Conservation (phyloP, 163 green algal species). For the Scenedesmus sp. region DNA sequence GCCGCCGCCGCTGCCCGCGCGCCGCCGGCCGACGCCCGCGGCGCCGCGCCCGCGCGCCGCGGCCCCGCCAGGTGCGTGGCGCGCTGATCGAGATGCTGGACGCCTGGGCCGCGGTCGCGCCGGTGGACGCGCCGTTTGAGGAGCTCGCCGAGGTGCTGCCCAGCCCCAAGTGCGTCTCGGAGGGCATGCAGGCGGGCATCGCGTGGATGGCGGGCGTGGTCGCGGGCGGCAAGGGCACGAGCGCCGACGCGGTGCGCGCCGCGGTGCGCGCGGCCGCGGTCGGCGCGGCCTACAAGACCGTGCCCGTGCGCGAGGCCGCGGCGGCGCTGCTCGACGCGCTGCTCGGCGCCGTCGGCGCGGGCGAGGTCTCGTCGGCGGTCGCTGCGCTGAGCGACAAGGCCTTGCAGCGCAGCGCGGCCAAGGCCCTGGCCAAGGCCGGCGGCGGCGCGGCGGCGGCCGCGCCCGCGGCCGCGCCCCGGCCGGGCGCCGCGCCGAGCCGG, state of each 20-base stretch:
- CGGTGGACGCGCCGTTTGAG: slow-evolving; percentile 45
- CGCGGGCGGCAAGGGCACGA: background rate
- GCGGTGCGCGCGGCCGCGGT: slow-evolving; percentile 54
- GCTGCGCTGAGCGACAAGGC: slow-evolving; percentile 19
- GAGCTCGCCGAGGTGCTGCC: slow-evolving; percentile 55
- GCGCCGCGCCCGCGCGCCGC: no score
- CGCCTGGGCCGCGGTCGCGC: slow-evolving; percentile 66
- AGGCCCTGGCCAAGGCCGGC: slow-evolving; percentile 51
- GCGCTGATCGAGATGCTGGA: slow-evolving; percentile 84
- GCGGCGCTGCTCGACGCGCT: slow-evolving; percentile 60
- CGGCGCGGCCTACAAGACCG: slow-evolving; percentile 77
- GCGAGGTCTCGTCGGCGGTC: background rate
- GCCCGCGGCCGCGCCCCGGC: background rate
- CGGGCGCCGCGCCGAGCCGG: background rate
- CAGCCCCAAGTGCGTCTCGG: slow-evolving; percentile 64
- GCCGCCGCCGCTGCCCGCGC: no score
- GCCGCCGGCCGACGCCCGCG: no score
- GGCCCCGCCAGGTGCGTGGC: slow-evolving; percentile 69
- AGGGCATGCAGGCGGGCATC: slow-evolving; percentile 65
- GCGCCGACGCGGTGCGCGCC: slow-evolving; percentile 45
- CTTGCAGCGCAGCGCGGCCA: slow-evolving; percentile 34
- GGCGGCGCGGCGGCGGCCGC: background rate
- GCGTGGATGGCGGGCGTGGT: slow-evolving; percentile 56
- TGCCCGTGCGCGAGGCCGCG: slow-evolving; percentile 73
- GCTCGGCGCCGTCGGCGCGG: slow-evolving; percentile 7